phyloP scores from a whole-genome alignment of 2,329 filamentous ascomycete species.

The Rutstroemia sp. region DNA sequence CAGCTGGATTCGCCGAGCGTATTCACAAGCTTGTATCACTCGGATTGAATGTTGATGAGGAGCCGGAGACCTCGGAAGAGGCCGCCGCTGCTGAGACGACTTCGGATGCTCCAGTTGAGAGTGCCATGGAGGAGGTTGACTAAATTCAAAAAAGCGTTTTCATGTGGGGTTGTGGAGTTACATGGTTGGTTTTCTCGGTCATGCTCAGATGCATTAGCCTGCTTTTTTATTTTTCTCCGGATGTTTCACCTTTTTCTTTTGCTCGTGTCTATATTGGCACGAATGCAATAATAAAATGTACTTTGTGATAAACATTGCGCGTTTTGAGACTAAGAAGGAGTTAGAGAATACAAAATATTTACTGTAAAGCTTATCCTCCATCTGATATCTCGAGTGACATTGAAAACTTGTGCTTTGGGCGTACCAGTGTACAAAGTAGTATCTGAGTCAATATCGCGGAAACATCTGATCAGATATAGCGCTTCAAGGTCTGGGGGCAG shows the following conservation, averaged over 20 bases:
- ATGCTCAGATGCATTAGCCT: conserved; percentile 7
- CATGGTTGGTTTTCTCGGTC: conserved; percentile 23
- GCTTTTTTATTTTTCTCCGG: not conserved
- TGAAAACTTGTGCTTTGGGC: not conserved
- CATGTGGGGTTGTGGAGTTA: conserved; percentile 24
- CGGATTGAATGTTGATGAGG: conserved; percentile 94
- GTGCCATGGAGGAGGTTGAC: conserved; percentile 99
- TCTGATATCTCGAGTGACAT: not conserved
- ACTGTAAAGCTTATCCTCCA: not conserved
- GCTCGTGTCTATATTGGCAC: not conserved
- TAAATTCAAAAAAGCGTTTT: conserved; percentile 42
- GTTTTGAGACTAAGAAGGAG: not conserved
- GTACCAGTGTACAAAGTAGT: too few relatives aligned
- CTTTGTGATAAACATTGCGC: conserved; percentile 1
- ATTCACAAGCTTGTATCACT: conserved; percentile 99
- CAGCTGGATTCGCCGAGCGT: conserved; percentile 93
- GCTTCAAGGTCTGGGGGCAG: not conserved
- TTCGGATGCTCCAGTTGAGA: conserved; percentile 53
- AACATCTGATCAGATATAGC: not conserved
- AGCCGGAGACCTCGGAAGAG: conserved; percentile 64
- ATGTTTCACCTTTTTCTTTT: not conserved
- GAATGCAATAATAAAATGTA: not conserved
- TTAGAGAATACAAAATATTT: not conserved
- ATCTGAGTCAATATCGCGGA: too few relatives aligned
- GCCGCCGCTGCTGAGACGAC: conserved; percentile 53